Evolutionary conservation across 2,329 filamentous ascomycete species (phyloP), one percentile per base, ranked within the genome.

Genomic region (Botrytis squamosa): DNA sequence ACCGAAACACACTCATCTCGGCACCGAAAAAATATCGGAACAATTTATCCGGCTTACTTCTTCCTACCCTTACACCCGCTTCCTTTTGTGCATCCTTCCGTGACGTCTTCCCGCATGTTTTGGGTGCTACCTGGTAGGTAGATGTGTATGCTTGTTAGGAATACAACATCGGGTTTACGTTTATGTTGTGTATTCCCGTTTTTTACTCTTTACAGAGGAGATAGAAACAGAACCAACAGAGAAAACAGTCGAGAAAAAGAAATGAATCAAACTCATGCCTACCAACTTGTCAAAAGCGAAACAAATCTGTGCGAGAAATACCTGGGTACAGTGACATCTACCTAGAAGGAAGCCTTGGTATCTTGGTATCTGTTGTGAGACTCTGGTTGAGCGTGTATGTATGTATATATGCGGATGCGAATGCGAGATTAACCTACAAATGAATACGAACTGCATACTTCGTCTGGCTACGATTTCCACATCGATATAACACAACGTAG

Each of bases 71-170:
- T 38, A 18, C 44, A 55, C 14, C 36, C 36, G 36, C 8, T 36
- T 42, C 4, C 16, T 55, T 67, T 67, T 20, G 52, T 18, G n/a
- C 33, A 57, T 55, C 46, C 36, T 42, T 68, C 8, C 33, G 46
- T 68, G 65, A 68, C 46, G 65, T 68, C 65, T 68, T 68, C 46
- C 10, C 25, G 16, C 65, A 68, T 68, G 46, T 16, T 52, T 66
- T 38, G 20, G 12, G 36, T 22, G 20, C 62, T 8, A 33, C 18
- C 40, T 29, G 12, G n/a, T 22, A 16, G 49, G 10, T 46, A 46
- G 25, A 10, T 52, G 14, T n/a, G 29, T 20, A 65, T 25, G 33
- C n/a, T 33, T 66, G 20, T 52, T 38, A 29, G 18, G 40, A 25
- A 42, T 36, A 40, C 9, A 25, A 68, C 16, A 16, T n/a, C 7